Percentiles rank a stretch among this genome's conserved stretches.
Evolutionary conservation across 768 basidiomycete genomes (phyloP).

Genomic region (Coprinopsis cinerea): DNA sequence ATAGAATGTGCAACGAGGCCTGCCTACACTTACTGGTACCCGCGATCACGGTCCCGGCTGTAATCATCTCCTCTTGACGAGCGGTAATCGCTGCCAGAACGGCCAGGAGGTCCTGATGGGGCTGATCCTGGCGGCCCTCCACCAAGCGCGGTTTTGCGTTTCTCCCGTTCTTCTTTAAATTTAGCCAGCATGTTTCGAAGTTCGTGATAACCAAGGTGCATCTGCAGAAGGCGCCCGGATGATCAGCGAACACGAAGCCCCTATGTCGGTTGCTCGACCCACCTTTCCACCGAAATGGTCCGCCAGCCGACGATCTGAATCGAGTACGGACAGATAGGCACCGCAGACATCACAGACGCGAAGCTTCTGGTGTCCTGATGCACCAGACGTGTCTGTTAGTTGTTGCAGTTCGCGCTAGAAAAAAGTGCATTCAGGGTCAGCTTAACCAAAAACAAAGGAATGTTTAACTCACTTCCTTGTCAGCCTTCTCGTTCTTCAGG

Average conservation of each 20-base stretch:
- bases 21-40: conserved; percentile 55
- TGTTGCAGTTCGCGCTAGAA: conserved; percentile 86
- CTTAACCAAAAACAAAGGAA: conserved; percentile 11
- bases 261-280: conserved; percentile 12
- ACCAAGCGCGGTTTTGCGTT: conserved; percentile 57
- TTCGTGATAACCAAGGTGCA: conserved; percentile 99
- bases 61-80: conserved; percentile 29
- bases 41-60: conserved; percentile 61
- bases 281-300: conserved; percentile 99
- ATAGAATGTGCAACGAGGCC: conserved; percentile 20
- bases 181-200: conserved; percentile 88
- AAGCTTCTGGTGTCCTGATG: conserved; percentile 99
- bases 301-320: conserved; percentile 96
- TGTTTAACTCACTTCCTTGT: conserved; percentile 75
- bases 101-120: conserved; percentile 36
- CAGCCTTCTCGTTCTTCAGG: conserved; percentile 89
- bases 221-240: conserved; percentile 47
- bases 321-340: conserved; percentile 96
- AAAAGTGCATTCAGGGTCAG: conserved; percentile 11
- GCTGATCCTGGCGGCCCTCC: conserved; percentile 31
- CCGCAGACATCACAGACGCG: conserved; percentile 99
- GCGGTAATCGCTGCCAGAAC: conserved; percentile 47
- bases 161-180: conserved; percentile 88
- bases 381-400: conserved; percentile 95
- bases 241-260: conserved; percentile 13